Percentiles rank a stretch among this genome's conserved stretches.
These are phyloP conservation scores for Leccinum aurantiacum DNA, from an alignment of 768 basidiomycete species.

Conservation along the genomic window DNA sequence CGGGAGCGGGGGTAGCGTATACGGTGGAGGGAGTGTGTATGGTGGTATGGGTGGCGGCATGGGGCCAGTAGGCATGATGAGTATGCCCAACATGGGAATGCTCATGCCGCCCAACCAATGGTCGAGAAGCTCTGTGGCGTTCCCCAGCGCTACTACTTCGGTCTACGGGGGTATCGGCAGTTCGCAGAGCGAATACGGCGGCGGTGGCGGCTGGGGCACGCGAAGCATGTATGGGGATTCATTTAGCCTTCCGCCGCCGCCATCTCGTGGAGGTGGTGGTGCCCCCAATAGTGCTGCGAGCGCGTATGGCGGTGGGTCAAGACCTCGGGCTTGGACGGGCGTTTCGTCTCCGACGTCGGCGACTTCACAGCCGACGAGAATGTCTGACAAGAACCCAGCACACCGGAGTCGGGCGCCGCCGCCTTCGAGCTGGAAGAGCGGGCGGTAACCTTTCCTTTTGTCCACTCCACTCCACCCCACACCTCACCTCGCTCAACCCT, in stretches of 20 bases:
- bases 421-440: slow-evolving; percentile 62
- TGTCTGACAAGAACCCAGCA: slow-evolving; percentile 20
- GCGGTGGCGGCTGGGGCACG: slow-evolving; percentile 49
- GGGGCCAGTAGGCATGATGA: slow-evolving; percentile 41
- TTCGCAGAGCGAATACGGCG: slow-evolving; percentile 66
- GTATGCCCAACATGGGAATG: slow-evolving; percentile 40
- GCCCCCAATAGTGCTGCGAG: slow-evolving; percentile 18
- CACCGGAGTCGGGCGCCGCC: slow-evolving; percentile 41
- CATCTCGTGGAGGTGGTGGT: slow-evolving; percentile 16
- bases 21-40: slow-evolving; percentile 47
- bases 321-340: slow-evolving; percentile 38
- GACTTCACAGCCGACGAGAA: slow-evolving; percentile 7
- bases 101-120: slow-evolving; percentile 40
- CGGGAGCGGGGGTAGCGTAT: slow-evolving; percentile 31
- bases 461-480: too few species aligned
- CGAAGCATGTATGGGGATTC: slow-evolving; percentile 72
- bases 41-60: slow-evolving; percentile 39
- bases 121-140: slow-evolving; percentile 48
- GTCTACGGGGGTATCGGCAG: slow-evolving; percentile 56
- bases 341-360: slow-evolving; percentile 20
- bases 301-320: slow-evolving; percentile 20
- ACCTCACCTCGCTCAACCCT: not conserved
- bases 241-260: slow-evolving; percentile 42
- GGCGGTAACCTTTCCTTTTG: slow-evolving; percentile 12
- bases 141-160: slow-evolving; percentile 48